These are phyloP conservation scores for Linum tenue DNA, from an alignment of 345 rosid species.

Conservation along the genomic window DNA sequence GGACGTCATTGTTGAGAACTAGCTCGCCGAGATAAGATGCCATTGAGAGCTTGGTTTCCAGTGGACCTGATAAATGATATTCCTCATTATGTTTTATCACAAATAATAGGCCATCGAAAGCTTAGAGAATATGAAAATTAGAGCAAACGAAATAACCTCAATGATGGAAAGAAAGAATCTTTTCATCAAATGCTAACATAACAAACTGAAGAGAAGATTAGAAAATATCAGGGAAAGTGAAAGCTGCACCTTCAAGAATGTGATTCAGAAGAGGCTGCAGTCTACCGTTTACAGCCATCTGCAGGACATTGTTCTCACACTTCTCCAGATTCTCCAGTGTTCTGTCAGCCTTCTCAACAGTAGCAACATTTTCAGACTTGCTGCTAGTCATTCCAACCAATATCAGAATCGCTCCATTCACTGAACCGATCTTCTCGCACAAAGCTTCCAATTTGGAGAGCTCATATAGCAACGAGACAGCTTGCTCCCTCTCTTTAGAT, in stretches of 20 bases:
- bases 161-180: background rate
- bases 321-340: slow-evolving; percentile 71
- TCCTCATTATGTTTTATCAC: slow-evolving; percentile 19
- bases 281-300: slow-evolving; percentile 89
- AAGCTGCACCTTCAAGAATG: slow-evolving; percentile 67
- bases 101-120: background rate
- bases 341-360: slow-evolving; percentile 80
- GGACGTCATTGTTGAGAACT: slow-evolving; percentile 67
- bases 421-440: slow-evolving; percentile 83
- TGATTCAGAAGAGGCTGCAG: slow-evolving; percentile 72
- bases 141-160: background rate
- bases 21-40: slow-evolving; percentile 83
- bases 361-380: slow-evolving; percentile 65
- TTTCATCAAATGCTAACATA: background rate
- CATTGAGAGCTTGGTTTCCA: slow-evolving; percentile 75
- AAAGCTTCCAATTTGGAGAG: slow-evolving; percentile 75
- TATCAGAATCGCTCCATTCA: slow-evolving; percentile 82
- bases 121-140: background rate
- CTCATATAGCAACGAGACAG: slow-evolving; percentile 77
- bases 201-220: background rate
- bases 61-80: slow-evolving; percentile 47
- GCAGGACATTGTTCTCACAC: slow-evolving; percentile 70
- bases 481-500: slow-evolving; percentile 75
- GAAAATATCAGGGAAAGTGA: slow-evolving; percentile 3
- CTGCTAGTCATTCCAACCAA: slow-evolving; percentile 89